Base-by-base conservation (phyloP, 164 flowering plant genomes). In the Paratinospora sagittata region DNA sequence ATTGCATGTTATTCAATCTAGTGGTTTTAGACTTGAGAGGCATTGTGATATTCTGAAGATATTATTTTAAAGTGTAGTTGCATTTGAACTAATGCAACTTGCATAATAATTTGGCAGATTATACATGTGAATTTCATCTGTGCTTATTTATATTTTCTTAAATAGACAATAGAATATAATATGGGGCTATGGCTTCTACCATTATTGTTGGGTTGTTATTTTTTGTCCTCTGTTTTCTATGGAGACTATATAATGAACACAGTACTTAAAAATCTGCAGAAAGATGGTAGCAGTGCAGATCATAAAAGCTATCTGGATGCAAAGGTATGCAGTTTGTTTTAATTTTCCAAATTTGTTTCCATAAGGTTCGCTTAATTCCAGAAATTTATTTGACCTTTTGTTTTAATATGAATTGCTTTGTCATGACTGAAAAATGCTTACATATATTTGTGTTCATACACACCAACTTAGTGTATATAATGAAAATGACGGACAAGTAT, bases 271-370 rank as follows among this genome's bases (percentile, higher is more conserved):
- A 41, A 8, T 74, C 65, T 84, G 82, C 90, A 90, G 98, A 92
- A 80, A 84, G 92, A 89, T 80, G 98, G 98, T 30, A 77, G 76
- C 62, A 94, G 88, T 79, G 63, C 74, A 60, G 97, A 95, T 78
- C 81, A 86, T 74, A 78, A 66, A 73, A 90, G 79, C 75, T 92
- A 95, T 76, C 76, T 92, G 66, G 96, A 95, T 78, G 97, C 97
- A 61, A 88, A 87, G 96, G 99, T 95, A n/a, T 67, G 75, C 37
- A 19, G 27, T 73, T 72, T 67, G 14, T 65, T 26, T 58, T 63
- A 24, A 68, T 47, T 68, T 47, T 69, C 19, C 19, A 6, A 33
- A 6, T 62, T 68, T 65, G 33, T 41, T 63, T n/a, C 47, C 37
- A 14, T 19, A n/a, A n/a, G n/a, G n/a, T n/a, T 41, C 37, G 4